Evolutionary conservation across 2,329 filamentous ascomycete genomes (phyloP).

Genomic region (Amauroascus verrucosus): DNA sequence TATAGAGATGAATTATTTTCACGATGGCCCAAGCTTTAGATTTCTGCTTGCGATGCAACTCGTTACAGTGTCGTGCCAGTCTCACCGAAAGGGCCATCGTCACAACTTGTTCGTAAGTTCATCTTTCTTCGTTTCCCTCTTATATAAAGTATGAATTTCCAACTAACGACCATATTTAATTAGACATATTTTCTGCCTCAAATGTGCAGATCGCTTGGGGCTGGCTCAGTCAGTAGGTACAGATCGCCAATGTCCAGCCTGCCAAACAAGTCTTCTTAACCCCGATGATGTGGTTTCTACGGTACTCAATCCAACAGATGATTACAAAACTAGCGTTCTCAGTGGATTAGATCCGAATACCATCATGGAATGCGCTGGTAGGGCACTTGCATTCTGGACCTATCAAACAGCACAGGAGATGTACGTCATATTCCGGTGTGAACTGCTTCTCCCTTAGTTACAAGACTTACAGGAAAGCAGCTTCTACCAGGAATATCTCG

Average conservation of each 20-base stretch:
- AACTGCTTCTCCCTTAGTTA: neutral
- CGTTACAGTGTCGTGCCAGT: slow-evolving; percentile 60
- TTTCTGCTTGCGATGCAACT: slow-evolving; percentile 65
- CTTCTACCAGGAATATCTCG: slow-evolving; percentile 66
- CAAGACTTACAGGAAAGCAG: slow-evolving; percentile 31
- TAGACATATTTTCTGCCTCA: slow-evolving; percentile 76
- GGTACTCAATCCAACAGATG: slow-evolving; percentile 67
- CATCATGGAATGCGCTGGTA: slow-evolving; percentile 77
- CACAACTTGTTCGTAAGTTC: slow-evolving; percentile 70
- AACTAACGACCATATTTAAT: slow-evolving; percentile 3
- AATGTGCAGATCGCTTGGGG: slow-evolving; percentile 57
- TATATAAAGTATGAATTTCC: slow-evolving; percentile 6
- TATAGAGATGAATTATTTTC: neutral
- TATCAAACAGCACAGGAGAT: slow-evolving; percentile 79
- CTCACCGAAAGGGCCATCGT: slow-evolving; percentile 65
- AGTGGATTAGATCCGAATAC: slow-evolving; percentile 69
- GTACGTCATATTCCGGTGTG: slow-evolving; percentile 39
- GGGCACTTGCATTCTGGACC: slow-evolving; percentile 72
- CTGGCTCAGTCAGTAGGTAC: slow-evolving; percentile 48
- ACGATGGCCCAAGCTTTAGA: slow-evolving; percentile 50
- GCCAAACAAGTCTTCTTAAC: slow-evolving; percentile 55
- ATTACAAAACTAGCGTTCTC: slow-evolving; percentile 79
- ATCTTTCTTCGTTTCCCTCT: slow-evolving; percentile 6
- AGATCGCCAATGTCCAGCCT: slow-evolving; percentile 62
- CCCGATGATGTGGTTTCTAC: slow-evolving; percentile 65